Base-by-base conservation (phyloP, 202 grass and related monocot genomes). In the Cymbopogon flexuosus region DNA sequence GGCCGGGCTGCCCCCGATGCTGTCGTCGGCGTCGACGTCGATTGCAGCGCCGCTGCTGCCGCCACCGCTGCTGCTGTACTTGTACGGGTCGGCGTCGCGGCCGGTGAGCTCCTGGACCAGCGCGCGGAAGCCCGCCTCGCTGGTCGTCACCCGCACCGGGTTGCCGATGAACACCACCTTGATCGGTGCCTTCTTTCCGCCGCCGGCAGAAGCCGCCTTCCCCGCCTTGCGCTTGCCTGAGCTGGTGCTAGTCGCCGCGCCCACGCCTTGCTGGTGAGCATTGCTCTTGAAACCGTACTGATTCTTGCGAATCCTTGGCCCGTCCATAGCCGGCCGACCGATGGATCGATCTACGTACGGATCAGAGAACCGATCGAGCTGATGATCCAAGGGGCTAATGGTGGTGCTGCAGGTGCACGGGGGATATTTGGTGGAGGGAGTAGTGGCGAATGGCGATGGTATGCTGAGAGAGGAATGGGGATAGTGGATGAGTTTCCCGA, bases 41-140 rank as follows among this genome's bases (percentile, higher is more conserved):
- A 43, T 39, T 8, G 39, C 8, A 2, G 42, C 13, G 8, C 0
- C 10, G 18, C 45, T 10, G 43, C 5, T 5, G 59, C 27, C 7
- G 69, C 39, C 42, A 23, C 46, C 39, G 12, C 46, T 49, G 42
- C 60, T 15, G 61, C 31, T 30, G 86, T 84, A 81, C 71, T 91
- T 86, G 78, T 84, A 84, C 24, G 83, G 87, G 51, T 88, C 83
- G 46, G 90, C 84, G 73, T 93, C 22, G 40, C 83, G 86, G 35
- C 93, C 93, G 58, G 93, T 96, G 86, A 96, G 93, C 81, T 96
- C 93, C 88, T 96, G 90, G 36, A 96, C 93, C 18, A 96, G 73
- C 65, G 90, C 46, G 37, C 90, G 90, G 80, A 96, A 96, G 2
- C 89, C 90, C 21, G 67, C 81, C 9, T 11, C 83, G 80, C 58